Evolutionary conservation across 371 early-diverging fungal genomes (phyloP).

Genomic region (Basidiobolus meristosporus): DNA sequence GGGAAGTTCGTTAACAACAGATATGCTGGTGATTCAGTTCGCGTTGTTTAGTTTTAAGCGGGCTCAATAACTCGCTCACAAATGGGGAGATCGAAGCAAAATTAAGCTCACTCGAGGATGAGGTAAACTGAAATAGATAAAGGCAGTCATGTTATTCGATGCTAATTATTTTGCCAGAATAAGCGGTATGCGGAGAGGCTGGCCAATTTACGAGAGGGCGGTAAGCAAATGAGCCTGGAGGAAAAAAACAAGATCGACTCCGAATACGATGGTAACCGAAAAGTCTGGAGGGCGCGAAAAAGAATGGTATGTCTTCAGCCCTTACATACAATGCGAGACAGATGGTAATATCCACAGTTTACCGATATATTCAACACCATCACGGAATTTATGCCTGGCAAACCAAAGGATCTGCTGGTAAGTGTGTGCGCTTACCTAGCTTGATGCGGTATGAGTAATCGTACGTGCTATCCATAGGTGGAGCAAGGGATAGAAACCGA

Average conservation of each 20-base stretch:
- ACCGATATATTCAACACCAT: slow-evolving; percentile 8
- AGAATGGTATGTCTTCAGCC: slow-evolving; percentile 4
- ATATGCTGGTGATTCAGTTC: too few species aligned
- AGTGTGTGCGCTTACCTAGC: background rate
- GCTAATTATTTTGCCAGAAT: too few species aligned
- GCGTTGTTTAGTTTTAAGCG: slow-evolving; percentile 2
- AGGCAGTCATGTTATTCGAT: too few species aligned
- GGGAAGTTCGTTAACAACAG: background rate
- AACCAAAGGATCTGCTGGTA: slow-evolving; percentile 9
- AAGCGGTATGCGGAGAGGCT: slow-evolving; percentile 6
- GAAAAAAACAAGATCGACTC: slow-evolving; percentile 9
- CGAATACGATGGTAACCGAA: slow-evolving; percentile 7
- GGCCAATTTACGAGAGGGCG: slow-evolving; percentile 4
- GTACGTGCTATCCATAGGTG: slow-evolving; percentile 3
- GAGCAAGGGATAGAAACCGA: slow-evolving; percentile 11
- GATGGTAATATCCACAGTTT: slow-evolving; percentile 4
- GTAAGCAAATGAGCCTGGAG: slow-evolving; percentile 4
- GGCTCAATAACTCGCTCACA: slow-evolving; percentile 7
- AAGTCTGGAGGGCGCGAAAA: slow-evolving; percentile 9
- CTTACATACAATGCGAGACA: background rate
- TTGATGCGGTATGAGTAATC: background rate
- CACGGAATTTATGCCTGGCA: slow-evolving; percentile 6
- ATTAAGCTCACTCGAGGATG: slow-evolving; percentile 2
- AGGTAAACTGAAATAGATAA: slow-evolving; percentile 6
- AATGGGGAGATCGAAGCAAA: slow-evolving; percentile 7